Conservation (phyloP, 1,284 basidiomycete species). For the Ustilago shanxiensis region DNA sequence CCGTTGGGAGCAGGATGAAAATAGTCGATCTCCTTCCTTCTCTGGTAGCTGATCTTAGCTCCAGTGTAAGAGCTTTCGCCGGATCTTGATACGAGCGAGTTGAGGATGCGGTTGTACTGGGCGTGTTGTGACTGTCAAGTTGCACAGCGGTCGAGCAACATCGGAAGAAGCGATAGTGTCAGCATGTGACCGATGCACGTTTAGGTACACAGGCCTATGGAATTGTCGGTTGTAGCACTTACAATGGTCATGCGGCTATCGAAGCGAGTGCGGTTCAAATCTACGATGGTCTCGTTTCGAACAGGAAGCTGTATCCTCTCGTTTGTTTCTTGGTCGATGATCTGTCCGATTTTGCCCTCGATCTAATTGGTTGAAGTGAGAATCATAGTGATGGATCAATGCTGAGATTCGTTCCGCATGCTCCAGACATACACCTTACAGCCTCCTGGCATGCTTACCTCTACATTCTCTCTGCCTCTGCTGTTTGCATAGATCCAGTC, state of each 20-base stretch:
- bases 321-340: constrained; percentile 77
- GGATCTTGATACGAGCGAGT: constrained; percentile 74
- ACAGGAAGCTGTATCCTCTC: constrained; percentile 79
- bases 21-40: constrained; percentile 83
- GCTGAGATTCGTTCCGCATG: too few species aligned
- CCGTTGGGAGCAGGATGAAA: constrained; percentile 76
- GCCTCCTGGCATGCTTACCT: constrained; percentile 70
- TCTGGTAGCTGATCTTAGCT: constrained; percentile 80
- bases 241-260: constrained; percentile 91
- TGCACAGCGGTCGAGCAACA: not conserved
- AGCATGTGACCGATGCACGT: not conserved
- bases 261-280: constrained; percentile 73
- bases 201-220: too few species aligned
- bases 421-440: too few species aligned
- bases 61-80: constrained; percentile 71
- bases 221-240: constrained; percentile 70
- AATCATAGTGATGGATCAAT: too few species aligned
- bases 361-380: constrained; percentile 75
- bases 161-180: not conserved
- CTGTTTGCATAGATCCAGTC: constrained; percentile 79
- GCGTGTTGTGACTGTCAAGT: constrained; percentile 81
- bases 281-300: constrained; percentile 82
- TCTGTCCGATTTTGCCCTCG: constrained; percentile 90
- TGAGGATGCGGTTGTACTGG: constrained; percentile 86
- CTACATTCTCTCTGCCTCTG: constrained; percentile 71